Conservation (phyloP, 768 basidiomycete species). For the Naganishia vishniacii region DNA sequence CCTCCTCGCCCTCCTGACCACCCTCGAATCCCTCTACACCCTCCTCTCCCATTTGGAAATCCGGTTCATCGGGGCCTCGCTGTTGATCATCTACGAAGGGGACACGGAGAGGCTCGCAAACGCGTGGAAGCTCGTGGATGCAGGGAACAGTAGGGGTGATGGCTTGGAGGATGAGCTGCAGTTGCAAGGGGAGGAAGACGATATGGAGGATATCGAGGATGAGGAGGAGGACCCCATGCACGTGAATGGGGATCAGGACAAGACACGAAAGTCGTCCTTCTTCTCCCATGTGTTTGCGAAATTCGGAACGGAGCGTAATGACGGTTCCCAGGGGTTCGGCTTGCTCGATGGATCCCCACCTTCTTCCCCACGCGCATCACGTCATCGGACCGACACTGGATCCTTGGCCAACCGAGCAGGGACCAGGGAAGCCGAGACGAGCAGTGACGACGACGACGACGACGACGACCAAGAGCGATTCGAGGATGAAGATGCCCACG, state of each 20-base stretch:
- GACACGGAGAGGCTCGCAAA: slow-evolving; percentile 51
- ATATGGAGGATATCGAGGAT: slow-evolving; percentile 12
- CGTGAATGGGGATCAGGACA: no score
- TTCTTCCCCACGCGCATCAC: not conserved
- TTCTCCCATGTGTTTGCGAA: slow-evolving; percentile 12
- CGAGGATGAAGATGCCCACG: slow-evolving; percentile 20
- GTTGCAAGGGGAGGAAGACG: no score
- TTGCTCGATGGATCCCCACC: slow-evolving; percentile 5
- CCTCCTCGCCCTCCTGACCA: slow-evolving; percentile 21
- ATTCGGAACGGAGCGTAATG: slow-evolving; percentile 21
- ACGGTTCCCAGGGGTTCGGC: slow-evolving; percentile 22
- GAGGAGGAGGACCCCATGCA: no score
- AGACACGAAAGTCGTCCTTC: no score
- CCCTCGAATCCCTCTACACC: slow-evolving; percentile 30
- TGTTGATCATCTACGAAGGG: slow-evolving; percentile 76
- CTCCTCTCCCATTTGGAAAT: slow-evolving; percentile 60
- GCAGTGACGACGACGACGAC: slow-evolving; percentile 8
- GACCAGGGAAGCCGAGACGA: not conserved
- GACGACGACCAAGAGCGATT: slow-evolving; percentile 26
- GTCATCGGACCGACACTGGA: not conserved
- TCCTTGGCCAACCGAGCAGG: no score
- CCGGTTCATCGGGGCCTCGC: slow-evolving; percentile 73
- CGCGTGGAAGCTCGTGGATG: slow-evolving; percentile 41
- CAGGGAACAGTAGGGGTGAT: slow-evolving; percentile 17
- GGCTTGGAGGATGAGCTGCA: slow-evolving; percentile 29